These are phyloP conservation scores for Filobasidium wieringae DNA, from an alignment of 768 basidiomycete genomes.

Conservation along the genomic window DNA sequence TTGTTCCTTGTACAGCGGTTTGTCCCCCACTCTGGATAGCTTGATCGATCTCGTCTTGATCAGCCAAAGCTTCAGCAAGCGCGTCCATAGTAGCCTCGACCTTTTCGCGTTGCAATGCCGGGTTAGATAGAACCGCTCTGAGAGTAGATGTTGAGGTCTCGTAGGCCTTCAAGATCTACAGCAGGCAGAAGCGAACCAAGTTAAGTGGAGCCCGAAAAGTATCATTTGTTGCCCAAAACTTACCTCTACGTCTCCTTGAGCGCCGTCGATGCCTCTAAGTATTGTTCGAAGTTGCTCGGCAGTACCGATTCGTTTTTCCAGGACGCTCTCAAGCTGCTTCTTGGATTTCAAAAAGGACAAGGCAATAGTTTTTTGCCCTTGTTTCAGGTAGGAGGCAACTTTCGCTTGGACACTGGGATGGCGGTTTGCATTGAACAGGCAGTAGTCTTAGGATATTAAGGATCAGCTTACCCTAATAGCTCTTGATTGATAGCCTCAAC, in stretches of 20 bases:
- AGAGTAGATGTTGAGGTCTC: conserved; percentile 70
- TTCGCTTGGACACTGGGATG: conserved; percentile 52
- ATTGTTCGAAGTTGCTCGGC: conserved; percentile 65
- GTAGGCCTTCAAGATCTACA: conserved; percentile 73
- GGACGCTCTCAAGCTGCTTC: conserved; percentile 66
- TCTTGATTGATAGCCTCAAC: conserved; percentile 56
- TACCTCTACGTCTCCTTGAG: conserved; percentile 82
- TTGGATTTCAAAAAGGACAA: conserved; percentile 65
- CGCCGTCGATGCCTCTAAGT: conserved; percentile 67
- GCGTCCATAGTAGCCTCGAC: conserved; percentile 81
- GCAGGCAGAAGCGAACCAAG: background rate
- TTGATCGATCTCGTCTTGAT: conserved; percentile 71
- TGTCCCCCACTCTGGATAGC: conserved; percentile 59
- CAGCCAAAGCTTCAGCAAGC: conserved; percentile 66
- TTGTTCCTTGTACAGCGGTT: conserved; percentile 43
- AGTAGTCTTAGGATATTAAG: too few species aligned
- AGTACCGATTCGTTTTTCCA: conserved; percentile 61
- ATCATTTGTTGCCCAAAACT: conserved; percentile 9
- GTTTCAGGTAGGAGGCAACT: conserved; percentile 53
- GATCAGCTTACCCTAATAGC: conserved; percentile 66
- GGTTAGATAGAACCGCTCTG: conserved; percentile 61
- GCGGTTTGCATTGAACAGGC: conserved; percentile 1
- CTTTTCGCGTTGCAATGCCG: conserved; percentile 60
- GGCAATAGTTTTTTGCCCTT: conserved; percentile 62
- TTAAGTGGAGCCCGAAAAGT: background rate